Evolutionary conservation across 1,139 yeast genomes (phyloP).

Genomic region (Taphrina flavorubra): DNA sequence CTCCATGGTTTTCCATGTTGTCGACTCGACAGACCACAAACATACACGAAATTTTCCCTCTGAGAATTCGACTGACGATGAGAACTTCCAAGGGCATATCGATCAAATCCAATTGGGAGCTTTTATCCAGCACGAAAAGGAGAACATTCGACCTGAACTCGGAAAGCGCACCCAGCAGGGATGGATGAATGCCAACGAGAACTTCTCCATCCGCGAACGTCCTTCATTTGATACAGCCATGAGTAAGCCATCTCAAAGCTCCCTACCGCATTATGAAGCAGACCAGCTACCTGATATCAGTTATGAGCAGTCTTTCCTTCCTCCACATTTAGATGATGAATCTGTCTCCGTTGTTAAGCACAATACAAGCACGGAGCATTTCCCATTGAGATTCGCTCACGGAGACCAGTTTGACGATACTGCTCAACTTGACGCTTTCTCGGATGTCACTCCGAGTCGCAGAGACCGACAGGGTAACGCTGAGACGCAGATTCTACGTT

Average conservation of each 20-base stretch:
- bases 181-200: neutral
- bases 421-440: neutral
- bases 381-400: neutral
- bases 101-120: neutral
- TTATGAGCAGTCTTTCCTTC: constrained; percentile 27
- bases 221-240: neutral
- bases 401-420: neutral
- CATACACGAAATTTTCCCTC: neutral
- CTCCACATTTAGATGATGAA: neutral
- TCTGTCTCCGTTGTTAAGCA: neutral
- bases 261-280: neutral
- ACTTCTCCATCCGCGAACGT: neutral
- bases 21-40: neutral
- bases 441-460: constrained; percentile 1
- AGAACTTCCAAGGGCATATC: neutral
- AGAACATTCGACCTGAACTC: constrained; percentile 1
- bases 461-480: neutral
- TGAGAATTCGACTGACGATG: neutral
- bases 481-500: neutral
- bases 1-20: neutral
- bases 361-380: neutral
- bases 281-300: constrained; percentile 22
- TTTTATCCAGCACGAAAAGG: neutral
- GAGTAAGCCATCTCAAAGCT: no score
- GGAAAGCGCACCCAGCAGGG: neutral